Conservation (phyloP, 768 basidiomycete genomes). For the Termitomyces sp. region DNA sequence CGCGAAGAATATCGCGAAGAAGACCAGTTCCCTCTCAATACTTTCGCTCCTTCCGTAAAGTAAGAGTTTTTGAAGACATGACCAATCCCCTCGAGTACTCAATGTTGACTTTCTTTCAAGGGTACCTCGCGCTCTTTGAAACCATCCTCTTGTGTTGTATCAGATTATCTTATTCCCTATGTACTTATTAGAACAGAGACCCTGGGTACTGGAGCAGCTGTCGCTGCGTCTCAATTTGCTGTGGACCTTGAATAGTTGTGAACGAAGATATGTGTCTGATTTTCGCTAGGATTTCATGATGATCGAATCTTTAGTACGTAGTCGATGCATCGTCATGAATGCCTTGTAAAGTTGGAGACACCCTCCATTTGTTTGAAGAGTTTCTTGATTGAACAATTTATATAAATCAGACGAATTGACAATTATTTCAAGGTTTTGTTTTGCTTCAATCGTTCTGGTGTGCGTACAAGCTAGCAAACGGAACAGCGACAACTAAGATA, state of each 20-base stretch:
- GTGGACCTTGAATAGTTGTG: not conserved
- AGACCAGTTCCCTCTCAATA: slow-evolving; percentile 21
- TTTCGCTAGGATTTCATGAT: too few species aligned
- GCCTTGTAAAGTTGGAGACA: too few species aligned
- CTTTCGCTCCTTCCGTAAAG: slow-evolving; percentile 17
- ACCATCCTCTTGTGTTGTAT: not conserved
- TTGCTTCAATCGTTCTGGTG: not conserved
- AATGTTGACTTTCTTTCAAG: not conserved
- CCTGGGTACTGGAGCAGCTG: not conserved
- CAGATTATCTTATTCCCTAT: slow-evolving; percentile 5
- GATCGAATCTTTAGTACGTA: too few species aligned
- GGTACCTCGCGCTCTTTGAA: slow-evolving; percentile 4
- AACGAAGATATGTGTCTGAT: too few species aligned
- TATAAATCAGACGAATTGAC: not conserved
- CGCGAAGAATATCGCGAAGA: slow-evolving; percentile 11
- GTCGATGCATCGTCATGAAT: too few species aligned
- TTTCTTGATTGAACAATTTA: too few species aligned
- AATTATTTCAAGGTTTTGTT: not conserved
- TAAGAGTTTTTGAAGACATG: slow-evolving; percentile 3
- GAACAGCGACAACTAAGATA: not conserved
- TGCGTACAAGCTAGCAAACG: not conserved
- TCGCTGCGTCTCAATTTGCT: not conserved
- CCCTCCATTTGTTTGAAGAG: too few species aligned
- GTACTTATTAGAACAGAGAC: slow-evolving; percentile 5
- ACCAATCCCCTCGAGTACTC: not conserved